Base-by-base conservation (phyloP, 1,284 basidiomycete species). In the Chiua sp. region DNA sequence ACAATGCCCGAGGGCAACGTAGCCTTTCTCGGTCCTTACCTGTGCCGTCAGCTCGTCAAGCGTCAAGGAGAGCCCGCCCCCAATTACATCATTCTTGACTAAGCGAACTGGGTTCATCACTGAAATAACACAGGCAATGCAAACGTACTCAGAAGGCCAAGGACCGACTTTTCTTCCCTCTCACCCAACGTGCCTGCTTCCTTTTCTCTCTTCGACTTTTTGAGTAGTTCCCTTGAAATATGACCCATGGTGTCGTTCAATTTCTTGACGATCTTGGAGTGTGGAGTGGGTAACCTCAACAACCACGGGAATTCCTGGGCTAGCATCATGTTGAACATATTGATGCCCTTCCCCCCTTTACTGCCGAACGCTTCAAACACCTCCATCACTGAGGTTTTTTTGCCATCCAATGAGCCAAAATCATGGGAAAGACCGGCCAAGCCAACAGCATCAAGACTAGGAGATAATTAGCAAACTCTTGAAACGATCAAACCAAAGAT, bases 351-450 rank as follows among this genome's bases (percentile, higher is more conserved):
- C 20, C 37, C 37, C 10, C 16, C 20, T 20, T 18, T 18, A 7
- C 37, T 18, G 20, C 46, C 33, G 11, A 84, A 72, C 2, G 77
- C 66, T 16, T 85, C 79, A 57, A 87, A 84, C 1, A 79, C 73
- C 5, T 80, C 78, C 0, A 79, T 76, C 6, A 87, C 79, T 4
- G 76, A 60, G 3, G 80, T 75, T 3, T 68, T 64, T 64, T 82
- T 76, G 11, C 83, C 85, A 7, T 82, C 77, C 22, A 88, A 73
- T 1, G 83, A 74, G 6, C 79, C 78, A 64, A 88, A 87, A 63
- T 87, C 79, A 66, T 87, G 83, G 3, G 81, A 80, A 64, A 88
- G 87, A 0, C 85, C 86, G 1, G 84, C 83, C 51, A 87, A 83
- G 3, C 87, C 86, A 56, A 88, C 78, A 4, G 80, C 80, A 68